Percentiles rank a stretch among this genome's conserved stretches.
phyloP scores from a whole-genome alignment of 768 basidiomycete species.

The Mycena galericulata region DNA sequence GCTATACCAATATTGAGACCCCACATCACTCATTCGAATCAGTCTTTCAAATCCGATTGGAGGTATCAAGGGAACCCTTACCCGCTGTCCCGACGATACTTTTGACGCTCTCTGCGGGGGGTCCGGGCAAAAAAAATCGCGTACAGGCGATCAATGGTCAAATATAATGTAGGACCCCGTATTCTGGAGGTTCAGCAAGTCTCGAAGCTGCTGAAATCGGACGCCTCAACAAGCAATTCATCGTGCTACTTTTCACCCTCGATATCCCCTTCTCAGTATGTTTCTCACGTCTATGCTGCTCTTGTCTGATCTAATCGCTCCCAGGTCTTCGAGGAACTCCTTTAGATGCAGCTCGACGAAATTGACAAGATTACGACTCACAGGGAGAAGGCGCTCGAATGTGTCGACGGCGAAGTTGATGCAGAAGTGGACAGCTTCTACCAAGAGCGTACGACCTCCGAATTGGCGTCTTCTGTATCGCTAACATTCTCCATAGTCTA shows the following conservation, averaged over 20 bases:
- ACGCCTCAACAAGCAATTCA: slow-evolving; percentile 38
- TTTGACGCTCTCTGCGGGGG: slow-evolving; percentile 28
- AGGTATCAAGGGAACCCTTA: slow-evolving; percentile 37
- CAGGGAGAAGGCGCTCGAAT: slow-evolving; percentile 31
- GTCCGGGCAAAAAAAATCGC: slow-evolving; percentile 33
- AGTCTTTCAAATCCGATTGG: slow-evolving; percentile 37
- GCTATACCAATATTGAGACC: background rate
- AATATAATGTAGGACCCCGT: slow-evolving; percentile 33
- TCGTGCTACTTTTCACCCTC: slow-evolving; percentile 33
- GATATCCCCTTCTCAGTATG: slow-evolving; percentile 25
- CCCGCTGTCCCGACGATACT: slow-evolving; percentile 28
- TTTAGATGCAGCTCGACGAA: slow-evolving; percentile 30
- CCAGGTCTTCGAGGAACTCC: slow-evolving; percentile 33
- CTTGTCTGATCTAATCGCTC: background rate
- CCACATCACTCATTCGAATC: background rate
- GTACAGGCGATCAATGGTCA: slow-evolving; percentile 36
- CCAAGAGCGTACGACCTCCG: slow-evolving; percentile 29
- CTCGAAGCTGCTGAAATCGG: slow-evolving; percentile 26
- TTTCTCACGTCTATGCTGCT: background rate
- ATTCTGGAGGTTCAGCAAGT: slow-evolving; percentile 32
- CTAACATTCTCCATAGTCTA: slow-evolving; percentile 27
- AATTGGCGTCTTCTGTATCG: background rate
- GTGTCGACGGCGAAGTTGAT: slow-evolving; percentile 33
- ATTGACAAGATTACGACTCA: slow-evolving; percentile 28
- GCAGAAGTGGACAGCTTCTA: slow-evolving; percentile 25